phyloP scores from a whole-genome alignment of 768 basidiomycete species.

The Mycena indigotica region DNA sequence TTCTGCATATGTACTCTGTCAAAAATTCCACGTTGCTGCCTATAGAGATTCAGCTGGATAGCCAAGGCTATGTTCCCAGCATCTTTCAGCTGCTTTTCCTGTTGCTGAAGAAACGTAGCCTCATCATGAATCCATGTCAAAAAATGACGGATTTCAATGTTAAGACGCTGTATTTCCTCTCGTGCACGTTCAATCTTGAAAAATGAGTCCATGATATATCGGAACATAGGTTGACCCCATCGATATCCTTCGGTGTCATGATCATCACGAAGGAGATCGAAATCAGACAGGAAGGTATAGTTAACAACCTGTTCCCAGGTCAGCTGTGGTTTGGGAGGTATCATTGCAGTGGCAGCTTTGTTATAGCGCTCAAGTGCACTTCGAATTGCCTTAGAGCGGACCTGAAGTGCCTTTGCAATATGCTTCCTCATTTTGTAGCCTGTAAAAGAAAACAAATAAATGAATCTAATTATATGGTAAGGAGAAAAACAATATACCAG shows the following conservation, averaged over 20 bases:
- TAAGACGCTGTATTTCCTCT: constrained; percentile 28
- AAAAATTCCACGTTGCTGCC: background rate
- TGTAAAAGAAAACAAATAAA: background rate
- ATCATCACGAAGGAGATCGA: constrained; percentile 12
- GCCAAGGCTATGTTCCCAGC: background rate
- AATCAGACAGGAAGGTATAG: constrained; percentile 20
- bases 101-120: background rate
- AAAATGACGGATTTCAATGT: constrained; percentile 26
- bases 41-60: background rate
- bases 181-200: constrained; percentile 22
- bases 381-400: constrained; percentile 2
- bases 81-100: background rate
- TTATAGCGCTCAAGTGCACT: constrained; percentile 9
- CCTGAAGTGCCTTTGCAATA: background rate
- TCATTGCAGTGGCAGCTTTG: background rate
- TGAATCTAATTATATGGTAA: too few relatives aligned
- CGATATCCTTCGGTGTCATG: background rate
- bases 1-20: background rate
- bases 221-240: constrained; percentile 20
- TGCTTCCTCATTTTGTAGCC: background rate
- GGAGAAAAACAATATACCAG: constrained; percentile 1
- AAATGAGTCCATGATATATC: constrained; percentile 17
- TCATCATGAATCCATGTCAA: constrained; percentile 24
- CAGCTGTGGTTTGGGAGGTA: background rate
- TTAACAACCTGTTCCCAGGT: constrained; percentile 20